Conservation (phyloP, 495 filamentous ascomycete species). For the Parathielavia hyrcaniae region DNA sequence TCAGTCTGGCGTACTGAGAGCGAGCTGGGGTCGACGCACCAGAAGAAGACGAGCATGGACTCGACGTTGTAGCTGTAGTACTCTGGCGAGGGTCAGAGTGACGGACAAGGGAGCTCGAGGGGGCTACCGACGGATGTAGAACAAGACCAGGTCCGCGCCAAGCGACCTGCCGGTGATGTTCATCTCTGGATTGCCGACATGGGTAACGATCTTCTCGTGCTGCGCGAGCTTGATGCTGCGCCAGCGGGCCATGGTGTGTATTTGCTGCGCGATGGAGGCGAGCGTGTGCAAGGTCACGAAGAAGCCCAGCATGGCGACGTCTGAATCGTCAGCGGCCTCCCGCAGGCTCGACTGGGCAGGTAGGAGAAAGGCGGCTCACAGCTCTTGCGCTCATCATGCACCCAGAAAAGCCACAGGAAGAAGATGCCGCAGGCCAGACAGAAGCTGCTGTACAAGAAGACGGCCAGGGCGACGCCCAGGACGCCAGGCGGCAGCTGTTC, state of each 20-base stretch:
- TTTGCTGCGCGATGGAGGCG: slow-evolving; percentile 43
- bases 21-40: slow-evolving; percentile 21
- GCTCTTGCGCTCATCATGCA: slow-evolving; percentile 41
- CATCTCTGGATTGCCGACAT: slow-evolving; percentile 39
- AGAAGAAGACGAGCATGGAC: slow-evolving; percentile 43
- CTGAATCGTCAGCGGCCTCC: slow-evolving; percentile 26
- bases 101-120: background rate
- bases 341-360: too few species aligned
- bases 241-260: slow-evolving; percentile 42
- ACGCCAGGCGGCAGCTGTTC: slow-evolving; percentile 40
- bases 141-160: slow-evolving; percentile 41
- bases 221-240: slow-evolving; percentile 39
- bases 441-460: slow-evolving; percentile 40
- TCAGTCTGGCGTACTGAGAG: background rate
- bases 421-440: slow-evolving; percentile 34
- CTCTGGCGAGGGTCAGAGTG: slow-evolving; percentile 26
- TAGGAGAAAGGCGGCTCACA: slow-evolving; percentile 35
- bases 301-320: slow-evolving; percentile 40
- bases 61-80: slow-evolving; percentile 48
- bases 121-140: slow-evolving; percentile 40
- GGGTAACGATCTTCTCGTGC: slow-evolving; percentile 31
- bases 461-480: slow-evolving; percentile 31
- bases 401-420: slow-evolving; percentile 39
- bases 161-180: slow-evolving; percentile 42
- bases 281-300: slow-evolving; percentile 36